A percentile compares a stretch with the other conserved stretches of the same genome.
These are phyloP conservation scores for Metschnikowia lachancei DNA, from an alignment of 805 yeast species.

Conservation along the genomic window DNA sequence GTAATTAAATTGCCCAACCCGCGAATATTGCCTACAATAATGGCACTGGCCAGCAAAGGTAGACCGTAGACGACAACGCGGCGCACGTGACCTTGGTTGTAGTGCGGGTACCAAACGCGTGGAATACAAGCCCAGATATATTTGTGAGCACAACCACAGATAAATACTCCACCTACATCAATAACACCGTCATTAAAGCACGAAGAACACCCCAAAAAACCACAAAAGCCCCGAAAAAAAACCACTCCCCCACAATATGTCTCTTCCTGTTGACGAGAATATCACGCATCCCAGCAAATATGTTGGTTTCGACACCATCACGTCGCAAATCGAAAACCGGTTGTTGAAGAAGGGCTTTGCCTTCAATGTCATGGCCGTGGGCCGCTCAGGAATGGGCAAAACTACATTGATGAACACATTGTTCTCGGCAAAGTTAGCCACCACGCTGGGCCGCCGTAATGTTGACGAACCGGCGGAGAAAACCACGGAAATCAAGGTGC, in stretches of 20 bases:
- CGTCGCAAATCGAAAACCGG: conserved; percentile 91
- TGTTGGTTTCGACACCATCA: conserved; percentile 96
- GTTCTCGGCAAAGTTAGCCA: conserved; percentile 77
- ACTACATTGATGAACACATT: conserved; percentile 88
- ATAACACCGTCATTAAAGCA: neutral
- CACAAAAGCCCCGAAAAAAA: neutral
- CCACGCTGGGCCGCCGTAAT: conserved; percentile 67
- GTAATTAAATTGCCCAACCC: no score
- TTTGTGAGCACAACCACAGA: conserved; percentile 4
- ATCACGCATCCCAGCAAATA: conserved; percentile 62
- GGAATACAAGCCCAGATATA: neutral
- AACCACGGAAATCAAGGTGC: conserved; percentile 79
- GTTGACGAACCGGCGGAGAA: conserved; percentile 73
- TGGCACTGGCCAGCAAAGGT: no score
- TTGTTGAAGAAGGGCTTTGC: conserved; percentile 90
- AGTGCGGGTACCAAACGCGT: conserved; percentile 10
- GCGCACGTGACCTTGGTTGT: conserved; percentile 2
- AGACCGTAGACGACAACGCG: no score
- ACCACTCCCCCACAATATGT: conserved; percentile 10
- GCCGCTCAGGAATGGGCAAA: conserved; percentile 88
- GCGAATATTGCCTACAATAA: no score
- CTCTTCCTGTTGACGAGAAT: conserved; percentile 19
- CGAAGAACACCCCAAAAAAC: no score
- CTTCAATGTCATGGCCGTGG: conserved; percentile 92
- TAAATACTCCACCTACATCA: neutral